Percentiles rank a stretch among this genome's conserved stretches.
Evolutionary conservation across 441 rosid genomes (phyloP).

Genomic region (Erysimum pusillum): DNA sequence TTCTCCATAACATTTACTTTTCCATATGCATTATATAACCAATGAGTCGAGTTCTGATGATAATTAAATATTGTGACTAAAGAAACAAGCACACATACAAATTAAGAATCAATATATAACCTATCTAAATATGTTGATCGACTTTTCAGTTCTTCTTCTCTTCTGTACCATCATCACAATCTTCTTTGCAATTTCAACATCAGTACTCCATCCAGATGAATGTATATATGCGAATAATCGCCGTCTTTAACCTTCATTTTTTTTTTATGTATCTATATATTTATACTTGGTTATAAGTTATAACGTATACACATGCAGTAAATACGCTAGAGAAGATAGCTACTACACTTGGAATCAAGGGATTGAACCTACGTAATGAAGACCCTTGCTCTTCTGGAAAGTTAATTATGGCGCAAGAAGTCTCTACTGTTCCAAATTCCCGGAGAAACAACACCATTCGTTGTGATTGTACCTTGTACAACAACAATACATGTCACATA

Average conservation of each 20-base stretch:
- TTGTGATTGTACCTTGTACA: conserved; percentile 27
- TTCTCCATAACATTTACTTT: background rate
- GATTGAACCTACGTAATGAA: background rate
- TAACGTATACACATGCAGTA: conserved; percentile 11
- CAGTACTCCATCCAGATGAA: conserved; percentile 37
- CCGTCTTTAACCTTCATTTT: background rate
- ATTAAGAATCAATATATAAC: background rate
- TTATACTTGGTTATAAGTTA: background rate
- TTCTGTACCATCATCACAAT: conserved; percentile 31
- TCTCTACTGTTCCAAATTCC: background rate
- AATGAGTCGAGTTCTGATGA: background rate
- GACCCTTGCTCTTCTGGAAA: conserved; percentile 24
- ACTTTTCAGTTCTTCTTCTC: conserved; percentile 7
- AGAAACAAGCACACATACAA: background rate
- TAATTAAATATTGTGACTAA: background rate
- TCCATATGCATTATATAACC: background rate
- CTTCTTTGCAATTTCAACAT: conserved; percentile 19
- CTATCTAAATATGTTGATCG: background rate
- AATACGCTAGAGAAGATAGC: conserved; percentile 37
- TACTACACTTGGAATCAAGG: conserved; percentile 36
- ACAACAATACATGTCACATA: conserved; percentile 31
- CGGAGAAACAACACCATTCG: conserved; percentile 18
- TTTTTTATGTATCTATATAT: background rate
- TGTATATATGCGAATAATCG: conserved; percentile 7
- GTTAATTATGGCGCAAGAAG: conserved; percentile 6